A percentile compares a stretch with the other conserved stretches of the same genome.
phyloP scores from a whole-genome alignment of 192 early-diverging fungal genomes.

The Spizellomyces sp. region DNA sequence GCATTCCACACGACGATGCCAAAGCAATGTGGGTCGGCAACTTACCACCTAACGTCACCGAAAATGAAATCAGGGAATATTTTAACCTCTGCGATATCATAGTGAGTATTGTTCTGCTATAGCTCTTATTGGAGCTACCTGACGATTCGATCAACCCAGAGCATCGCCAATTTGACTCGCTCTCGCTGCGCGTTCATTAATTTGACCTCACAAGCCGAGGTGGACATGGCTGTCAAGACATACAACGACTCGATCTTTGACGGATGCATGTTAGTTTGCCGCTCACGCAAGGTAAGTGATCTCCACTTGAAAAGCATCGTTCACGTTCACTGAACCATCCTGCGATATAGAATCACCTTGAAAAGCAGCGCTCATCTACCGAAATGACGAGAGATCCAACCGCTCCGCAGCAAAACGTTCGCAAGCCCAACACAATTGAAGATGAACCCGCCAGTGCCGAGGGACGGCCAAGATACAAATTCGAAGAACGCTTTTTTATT shows the following conservation, averaged over 20 bases:
- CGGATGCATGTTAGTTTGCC: slow-evolving; percentile 25
- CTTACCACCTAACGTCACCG: slow-evolving; percentile 18
- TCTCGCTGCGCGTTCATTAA: slow-evolving; percentile 36
- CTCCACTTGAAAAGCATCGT: too few relatives aligned
- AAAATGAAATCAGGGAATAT: slow-evolving; percentile 14
- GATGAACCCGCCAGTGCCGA: too few relatives aligned
- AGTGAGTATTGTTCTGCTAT: background rate
- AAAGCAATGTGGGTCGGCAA: slow-evolving; percentile 35
- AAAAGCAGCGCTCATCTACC: too few relatives aligned
- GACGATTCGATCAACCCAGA: slow-evolving; percentile 4
- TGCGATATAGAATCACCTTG: too few relatives aligned
- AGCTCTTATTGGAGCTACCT: background rate
- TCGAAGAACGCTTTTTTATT: slow-evolving; percentile 31
- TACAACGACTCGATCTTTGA: slow-evolving; percentile 23
- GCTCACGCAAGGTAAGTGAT: slow-evolving; percentile 9
- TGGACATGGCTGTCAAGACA: slow-evolving; percentile 12
- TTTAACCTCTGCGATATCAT: slow-evolving; percentile 8
- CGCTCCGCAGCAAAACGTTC: too few relatives aligned
- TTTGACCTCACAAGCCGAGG: slow-evolving; percentile 8
- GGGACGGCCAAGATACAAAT: background rate
- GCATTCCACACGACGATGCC: slow-evolving; percentile 16
- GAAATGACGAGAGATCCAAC: too few relatives aligned
- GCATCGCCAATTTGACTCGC: slow-evolving; percentile 4
- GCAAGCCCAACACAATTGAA: too few relatives aligned
- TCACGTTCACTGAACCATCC: too few relatives aligned